Evolutionary conservation across 2,329 filamentous ascomycete genomes (phyloP).

Genomic region (Pseudocercospora fuligena): DNA sequence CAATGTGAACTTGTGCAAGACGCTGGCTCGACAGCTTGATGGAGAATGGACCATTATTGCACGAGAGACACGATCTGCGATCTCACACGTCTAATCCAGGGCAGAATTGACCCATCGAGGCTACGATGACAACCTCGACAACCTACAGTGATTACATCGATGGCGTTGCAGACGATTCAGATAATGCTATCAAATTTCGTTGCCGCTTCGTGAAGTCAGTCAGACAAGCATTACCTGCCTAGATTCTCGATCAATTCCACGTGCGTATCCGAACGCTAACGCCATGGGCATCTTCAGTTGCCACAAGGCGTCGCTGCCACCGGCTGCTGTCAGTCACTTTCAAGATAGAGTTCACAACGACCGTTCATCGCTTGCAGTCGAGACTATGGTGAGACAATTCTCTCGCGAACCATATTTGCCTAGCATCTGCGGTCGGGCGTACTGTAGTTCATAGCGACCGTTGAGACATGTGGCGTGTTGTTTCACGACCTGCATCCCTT

Average conservation of each 20-base stretch:
- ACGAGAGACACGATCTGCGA: background rate
- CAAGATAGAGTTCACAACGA: background rate
- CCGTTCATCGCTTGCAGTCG: background rate
- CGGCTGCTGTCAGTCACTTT: background rate
- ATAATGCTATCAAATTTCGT: background rate
- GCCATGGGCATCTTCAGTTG: background rate
- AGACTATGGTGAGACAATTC: background rate
- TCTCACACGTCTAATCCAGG: background rate
- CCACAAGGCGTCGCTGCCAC: background rate
- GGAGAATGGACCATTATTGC: background rate
- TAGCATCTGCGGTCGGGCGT: background rate
- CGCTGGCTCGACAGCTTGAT: background rate
- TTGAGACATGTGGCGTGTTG: background rate
- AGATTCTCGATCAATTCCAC: background rate
- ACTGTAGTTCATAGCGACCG: background rate
- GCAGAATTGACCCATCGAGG: background rate
- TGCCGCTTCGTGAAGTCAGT: background rate
- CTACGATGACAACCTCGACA: background rate
- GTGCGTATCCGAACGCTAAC: background rate
- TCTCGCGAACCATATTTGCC: background rate
- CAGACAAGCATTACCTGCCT: background rate
- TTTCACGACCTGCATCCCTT: background rate
- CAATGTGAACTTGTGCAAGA: conserved; percentile 3
- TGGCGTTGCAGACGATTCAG: background rate
- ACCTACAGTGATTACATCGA: background rate